Conservation (phyloP, 176 grass and related monocot genomes). For the Saccharum spontaneum region DNA sequence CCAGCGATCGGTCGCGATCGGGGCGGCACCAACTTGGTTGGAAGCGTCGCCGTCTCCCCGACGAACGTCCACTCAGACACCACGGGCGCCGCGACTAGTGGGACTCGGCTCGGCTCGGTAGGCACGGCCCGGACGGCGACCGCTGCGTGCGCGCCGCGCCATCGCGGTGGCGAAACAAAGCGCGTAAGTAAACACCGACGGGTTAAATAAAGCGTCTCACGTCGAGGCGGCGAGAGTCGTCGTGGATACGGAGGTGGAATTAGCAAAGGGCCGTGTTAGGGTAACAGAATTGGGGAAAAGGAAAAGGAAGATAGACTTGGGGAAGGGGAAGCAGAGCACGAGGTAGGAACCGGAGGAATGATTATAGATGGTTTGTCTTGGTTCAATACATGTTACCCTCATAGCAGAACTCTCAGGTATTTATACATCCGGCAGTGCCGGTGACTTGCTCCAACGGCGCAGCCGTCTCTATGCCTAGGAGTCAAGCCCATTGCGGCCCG, state of each 20-base stretch:
- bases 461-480: too few species aligned
- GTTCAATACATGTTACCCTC: too few species aligned
- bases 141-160: not conserved
- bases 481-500: too few species aligned
- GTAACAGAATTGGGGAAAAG: too few species aligned
- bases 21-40: slow-evolving; percentile 1
- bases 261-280: not conserved
- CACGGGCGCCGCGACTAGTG: not conserved
- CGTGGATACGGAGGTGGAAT: not conserved
- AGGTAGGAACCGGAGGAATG: too few species aligned
- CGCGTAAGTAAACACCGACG: not conserved
- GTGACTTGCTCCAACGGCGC: too few species aligned
- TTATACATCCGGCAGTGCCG: too few species aligned
- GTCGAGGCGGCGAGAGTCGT: not conserved
- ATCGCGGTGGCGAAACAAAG: not conserved
- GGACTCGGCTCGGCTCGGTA: not conserved
- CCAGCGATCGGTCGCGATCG: not conserved
- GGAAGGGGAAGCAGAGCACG: too few species aligned
- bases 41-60: slow-evolving; percentile 7
- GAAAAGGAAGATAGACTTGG: too few species aligned
- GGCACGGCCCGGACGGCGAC: not conserved
- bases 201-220: not conserved
- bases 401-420: too few species aligned
- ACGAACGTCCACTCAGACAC: not conserved
- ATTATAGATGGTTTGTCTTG: too few species aligned